Base-by-base conservation (phyloP, 2,329 filamentous ascomycete species). In the Coniosporium tulheliwenetii region DNA sequence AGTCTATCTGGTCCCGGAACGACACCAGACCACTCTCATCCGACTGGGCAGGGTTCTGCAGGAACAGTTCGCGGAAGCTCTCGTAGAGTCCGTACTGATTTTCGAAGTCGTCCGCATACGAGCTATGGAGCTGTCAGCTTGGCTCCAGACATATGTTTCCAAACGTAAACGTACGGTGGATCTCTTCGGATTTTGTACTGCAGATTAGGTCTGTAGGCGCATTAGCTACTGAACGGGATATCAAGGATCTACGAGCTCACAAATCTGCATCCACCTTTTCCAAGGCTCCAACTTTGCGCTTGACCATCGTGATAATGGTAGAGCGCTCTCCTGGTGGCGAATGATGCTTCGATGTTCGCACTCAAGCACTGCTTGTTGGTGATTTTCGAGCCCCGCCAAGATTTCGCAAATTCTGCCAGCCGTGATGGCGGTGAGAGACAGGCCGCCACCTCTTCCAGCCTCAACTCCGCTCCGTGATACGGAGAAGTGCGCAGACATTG, bases 181-280 rank as follows among this genome's bases (percentile, higher is more conserved):
- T 95, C 87, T 59, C 80, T 75, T 48, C 81, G 76, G 56, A 94
- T 86, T 66, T 93, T 94, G 68, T 93, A 85, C 58, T 93, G 86
- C 39, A 95, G 67, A 62, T 81, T 91, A 47, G 85, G 79, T 52
- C 78, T 82, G 54, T 48, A 47, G 39, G 43, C 10, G 45, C 44
- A 47, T 63, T 44, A 58, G 59, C 51, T 40, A 43, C 46, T 36
- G 41, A 40, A 36, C 26, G 7, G 12, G 30, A 15, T 15, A 13
- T 12, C 16, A 26, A 16, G 15, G 14, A 5, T 39, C 10, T 10
- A 16, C 33, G 10, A 13, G 57, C 75, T 47, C 59, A 81, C 73
- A 93, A 69, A 62, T 93, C 85, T 30, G 86, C 87, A 57, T 95
- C 87, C 51, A 94, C 78, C 72, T 95, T 95, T 65, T 95, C 87